Evolutionary conservation across 345 rosid species (phyloP).

Genomic region (Pelargonium nanum): DNA sequence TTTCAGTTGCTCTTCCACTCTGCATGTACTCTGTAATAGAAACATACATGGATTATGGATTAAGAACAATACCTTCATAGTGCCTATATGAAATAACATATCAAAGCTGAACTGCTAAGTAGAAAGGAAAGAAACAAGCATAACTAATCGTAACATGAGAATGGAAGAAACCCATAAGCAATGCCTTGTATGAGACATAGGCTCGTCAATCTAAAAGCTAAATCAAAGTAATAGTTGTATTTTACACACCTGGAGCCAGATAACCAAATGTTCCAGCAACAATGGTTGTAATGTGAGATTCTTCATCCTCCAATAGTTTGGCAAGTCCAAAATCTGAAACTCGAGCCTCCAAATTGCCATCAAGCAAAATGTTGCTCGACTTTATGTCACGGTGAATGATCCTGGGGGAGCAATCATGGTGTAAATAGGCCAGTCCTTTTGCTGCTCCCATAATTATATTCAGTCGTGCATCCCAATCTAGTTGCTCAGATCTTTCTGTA

Average conservation of each 20-base stretch:
- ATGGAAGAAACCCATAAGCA: no score
- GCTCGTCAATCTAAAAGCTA: background rate
- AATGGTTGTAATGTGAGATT: constrained; percentile 94
- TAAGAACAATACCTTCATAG: background rate
- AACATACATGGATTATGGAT: constrained; percentile 4
- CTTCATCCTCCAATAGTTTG: constrained; percentile 86
- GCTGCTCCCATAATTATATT: constrained; percentile 94
- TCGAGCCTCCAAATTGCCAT: constrained; percentile 92
- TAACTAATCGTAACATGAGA: no score
- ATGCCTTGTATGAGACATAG: background rate
- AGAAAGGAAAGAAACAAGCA: background rate
- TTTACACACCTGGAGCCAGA: constrained; percentile 66
- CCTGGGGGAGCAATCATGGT: constrained; percentile 98
- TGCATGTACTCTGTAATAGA: constrained; percentile 73
- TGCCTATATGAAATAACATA: background rate
- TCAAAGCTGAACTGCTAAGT: background rate
- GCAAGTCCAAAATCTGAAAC: constrained; percentile 99
- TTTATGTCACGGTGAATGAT: constrained; percentile 98
- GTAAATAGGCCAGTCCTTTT: constrained; percentile 91
- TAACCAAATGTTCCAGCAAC: constrained; percentile 99
- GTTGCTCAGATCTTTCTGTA: constrained; percentile 78
- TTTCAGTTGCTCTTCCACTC: constrained; percentile 98
- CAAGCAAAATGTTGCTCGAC: constrained; percentile 93
- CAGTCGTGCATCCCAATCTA: constrained; percentile 92
- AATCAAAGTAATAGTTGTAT: background rate